Percentiles rank a stretch among this genome's conserved stretches.
phyloP scores from a whole-genome alignment of 192 early-diverging fungal species.

The Rhizophagus clarus region DNA sequence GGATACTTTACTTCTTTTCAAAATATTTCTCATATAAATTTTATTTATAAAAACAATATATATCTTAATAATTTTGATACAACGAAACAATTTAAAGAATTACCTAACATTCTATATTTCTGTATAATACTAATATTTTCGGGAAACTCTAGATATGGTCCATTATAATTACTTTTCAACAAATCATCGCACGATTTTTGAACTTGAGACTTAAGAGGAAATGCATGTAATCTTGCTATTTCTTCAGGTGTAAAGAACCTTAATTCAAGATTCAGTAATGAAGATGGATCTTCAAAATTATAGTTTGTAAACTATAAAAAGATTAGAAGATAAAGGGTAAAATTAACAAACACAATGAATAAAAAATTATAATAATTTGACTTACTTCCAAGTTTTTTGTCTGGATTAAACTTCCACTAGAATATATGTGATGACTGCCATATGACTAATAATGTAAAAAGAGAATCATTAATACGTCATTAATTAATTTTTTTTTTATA shows the following conservation, averaged over 20 bases:
- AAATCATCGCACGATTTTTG: slow-evolving; percentile 54
- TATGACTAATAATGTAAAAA: slow-evolving; percentile 73
- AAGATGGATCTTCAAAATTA: slow-evolving; percentile 64
- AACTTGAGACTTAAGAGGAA: slow-evolving; percentile 57
- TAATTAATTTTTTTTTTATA: too few species aligned
- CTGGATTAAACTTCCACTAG: slow-evolving; percentile 79
- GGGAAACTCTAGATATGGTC: slow-evolving; percentile 68
- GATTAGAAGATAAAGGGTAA: not conserved
- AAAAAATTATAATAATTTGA: not conserved
- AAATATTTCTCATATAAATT: too few species aligned
- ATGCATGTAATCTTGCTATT: slow-evolving; percentile 79
- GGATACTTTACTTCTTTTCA: too few species aligned
- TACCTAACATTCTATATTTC: slow-evolving; percentile 80
- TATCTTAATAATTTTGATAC: slow-evolving; percentile 76
- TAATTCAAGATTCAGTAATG: slow-evolving; percentile 67
- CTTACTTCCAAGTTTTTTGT: slow-evolving; percentile 68
- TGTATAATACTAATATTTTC: slow-evolving; percentile 61
- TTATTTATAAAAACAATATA: slow-evolving; percentile 48
- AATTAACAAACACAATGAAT: not conserved
- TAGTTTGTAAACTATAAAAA: slow-evolving; percentile 47
- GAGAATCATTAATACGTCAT: too few species aligned
- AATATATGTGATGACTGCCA: slow-evolving; percentile 75
- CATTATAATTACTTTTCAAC: slow-evolving; percentile 16
- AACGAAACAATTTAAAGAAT: slow-evolving; percentile 83
- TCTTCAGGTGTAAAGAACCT: slow-evolving; percentile 85